Percentiles rank a stretch among this genome's conserved stretches.
Evolutionary conservation across 208 protist genomes (phyloP).

Genomic region (Endotrypanum monterogeii): DNA sequence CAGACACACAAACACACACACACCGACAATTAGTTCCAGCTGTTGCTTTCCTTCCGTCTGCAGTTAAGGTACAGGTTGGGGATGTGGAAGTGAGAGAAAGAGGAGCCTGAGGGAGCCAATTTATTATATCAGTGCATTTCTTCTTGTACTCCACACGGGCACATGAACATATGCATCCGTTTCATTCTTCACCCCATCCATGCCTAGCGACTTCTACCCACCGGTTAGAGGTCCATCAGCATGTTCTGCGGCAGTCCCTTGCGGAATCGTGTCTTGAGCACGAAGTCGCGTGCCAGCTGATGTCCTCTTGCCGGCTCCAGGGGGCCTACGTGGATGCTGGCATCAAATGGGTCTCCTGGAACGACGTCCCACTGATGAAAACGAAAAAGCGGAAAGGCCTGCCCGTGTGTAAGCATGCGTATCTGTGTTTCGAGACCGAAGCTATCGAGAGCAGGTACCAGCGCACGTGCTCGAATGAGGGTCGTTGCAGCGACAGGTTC

Average conservation of each 20-base stretch:
- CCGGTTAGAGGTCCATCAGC: constrained; percentile 49
- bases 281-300: constrained; percentile 98
- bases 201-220: not conserved
- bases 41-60: not conserved
- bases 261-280: constrained; percentile 98
- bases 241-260: constrained; percentile 92
- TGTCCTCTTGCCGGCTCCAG: constrained; percentile 94
- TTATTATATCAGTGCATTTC: not conserved
- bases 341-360: constrained; percentile 98
- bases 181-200: not conserved
- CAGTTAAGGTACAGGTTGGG: not conserved
- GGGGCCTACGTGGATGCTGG: constrained; percentile 93
- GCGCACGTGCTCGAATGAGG: constrained; percentile 92
- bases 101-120: not conserved
- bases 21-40: not conserved
- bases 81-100: not conserved
- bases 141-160: not conserved
- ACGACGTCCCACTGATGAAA: constrained; percentile 99
- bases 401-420: constrained; percentile 95
- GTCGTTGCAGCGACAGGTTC: constrained; percentile 97
- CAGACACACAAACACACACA: constrained; percentile 1
- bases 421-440: constrained; percentile 99
- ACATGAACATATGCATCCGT: not conserved
- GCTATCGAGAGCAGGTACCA: constrained; percentile 98
- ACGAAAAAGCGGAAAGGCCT: constrained; percentile 91